Evolutionary conservation across 176 grass and related monocot genomes (phyloP).

Genomic region (Carex cristatella): DNA sequence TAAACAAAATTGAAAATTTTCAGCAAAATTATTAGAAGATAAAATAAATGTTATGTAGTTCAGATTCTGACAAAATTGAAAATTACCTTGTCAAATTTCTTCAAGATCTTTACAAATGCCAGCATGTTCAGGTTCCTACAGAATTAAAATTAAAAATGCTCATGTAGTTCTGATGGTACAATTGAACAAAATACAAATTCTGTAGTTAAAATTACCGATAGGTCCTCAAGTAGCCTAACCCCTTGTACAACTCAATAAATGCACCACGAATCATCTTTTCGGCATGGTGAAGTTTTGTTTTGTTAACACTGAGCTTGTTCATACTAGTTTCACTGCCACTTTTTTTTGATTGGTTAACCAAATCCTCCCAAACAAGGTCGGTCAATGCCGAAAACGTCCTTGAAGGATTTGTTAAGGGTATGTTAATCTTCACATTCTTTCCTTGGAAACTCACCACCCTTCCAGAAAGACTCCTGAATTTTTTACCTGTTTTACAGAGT

Average conservation of each 20-base stretch:
- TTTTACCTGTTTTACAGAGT: slow-evolving; percentile 23
- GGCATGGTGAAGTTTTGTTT: slow-evolving; percentile 77
- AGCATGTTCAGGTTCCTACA: slow-evolving; percentile 89
- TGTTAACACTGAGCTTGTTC: slow-evolving; percentile 72
- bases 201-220: slow-evolving; percentile 45
- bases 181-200: neutral
- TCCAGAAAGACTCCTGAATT: slow-evolving; percentile 53
- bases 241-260: slow-evolving; percentile 84
- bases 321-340: slow-evolving; percentile 26
- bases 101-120: slow-evolving; percentile 94
- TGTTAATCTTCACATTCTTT: slow-evolving; percentile 80
- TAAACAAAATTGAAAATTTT: neutral
- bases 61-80: no score
- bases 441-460: slow-evolving; percentile 66
- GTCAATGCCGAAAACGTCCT: slow-evolving; percentile 67
- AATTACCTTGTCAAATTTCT: slow-evolving; percentile 88
- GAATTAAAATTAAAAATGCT: slow-evolving; percentile 19
- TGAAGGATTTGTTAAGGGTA: slow-evolving; percentile 80
- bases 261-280: slow-evolving; percentile 98
- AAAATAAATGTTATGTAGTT: neutral
- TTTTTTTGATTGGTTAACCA: slow-evolving; percentile 56
- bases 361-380: slow-evolving; percentile 63
- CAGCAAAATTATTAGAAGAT: neutral
- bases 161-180: neutral
- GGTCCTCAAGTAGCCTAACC: slow-evolving; percentile 67